These are phyloP conservation scores for Magnusiomyces fungicola DNA, from an alignment of 1,139 yeast species.

Conservation along the genomic window DNA sequence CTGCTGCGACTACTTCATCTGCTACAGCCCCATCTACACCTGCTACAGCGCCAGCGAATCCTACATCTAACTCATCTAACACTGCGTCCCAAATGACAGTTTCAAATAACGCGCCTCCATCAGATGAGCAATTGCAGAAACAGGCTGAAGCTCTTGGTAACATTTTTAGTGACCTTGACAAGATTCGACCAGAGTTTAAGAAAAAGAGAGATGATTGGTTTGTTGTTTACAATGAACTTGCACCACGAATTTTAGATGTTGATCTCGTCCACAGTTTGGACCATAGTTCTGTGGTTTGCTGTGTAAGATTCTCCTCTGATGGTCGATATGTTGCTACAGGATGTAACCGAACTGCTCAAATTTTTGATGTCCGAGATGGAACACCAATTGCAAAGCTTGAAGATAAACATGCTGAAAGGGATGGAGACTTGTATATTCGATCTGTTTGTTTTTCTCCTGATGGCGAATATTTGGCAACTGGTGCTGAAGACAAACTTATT, in stretches of 20 bases:
- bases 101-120: constrained; percentile 19
- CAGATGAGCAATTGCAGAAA: constrained; percentile 25
- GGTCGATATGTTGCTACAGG: constrained; percentile 96
- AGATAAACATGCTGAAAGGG: constrained; percentile 56
- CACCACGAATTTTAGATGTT: constrained; percentile 68
- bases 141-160: constrained; percentile 35
- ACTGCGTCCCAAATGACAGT: constrained; percentile 4
- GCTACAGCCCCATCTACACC: constrained; percentile 17
- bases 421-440: constrained; percentile 81
- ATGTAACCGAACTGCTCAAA: constrained; percentile 93
- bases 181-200: constrained; percentile 66
- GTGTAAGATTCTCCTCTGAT: constrained; percentile 70
- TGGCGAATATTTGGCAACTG: constrained; percentile 92
- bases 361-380: constrained; percentile 87
- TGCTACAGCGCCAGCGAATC: constrained; percentile 10
- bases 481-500: constrained; percentile 95
- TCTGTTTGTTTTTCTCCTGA: constrained; percentile 96
- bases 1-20: constrained; percentile 16
- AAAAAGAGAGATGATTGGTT: constrained; percentile 84
- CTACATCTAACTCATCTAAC: background rate
- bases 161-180: constrained; percentile 74
- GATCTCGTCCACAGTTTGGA: constrained; percentile 85
- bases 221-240: constrained; percentile 83
- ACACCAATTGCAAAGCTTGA: constrained; percentile 79
- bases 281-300: constrained; percentile 92